Base-by-base conservation (phyloP, 192 early-diverging fungal genomes). In the Neocallimastix lanati region DNA sequence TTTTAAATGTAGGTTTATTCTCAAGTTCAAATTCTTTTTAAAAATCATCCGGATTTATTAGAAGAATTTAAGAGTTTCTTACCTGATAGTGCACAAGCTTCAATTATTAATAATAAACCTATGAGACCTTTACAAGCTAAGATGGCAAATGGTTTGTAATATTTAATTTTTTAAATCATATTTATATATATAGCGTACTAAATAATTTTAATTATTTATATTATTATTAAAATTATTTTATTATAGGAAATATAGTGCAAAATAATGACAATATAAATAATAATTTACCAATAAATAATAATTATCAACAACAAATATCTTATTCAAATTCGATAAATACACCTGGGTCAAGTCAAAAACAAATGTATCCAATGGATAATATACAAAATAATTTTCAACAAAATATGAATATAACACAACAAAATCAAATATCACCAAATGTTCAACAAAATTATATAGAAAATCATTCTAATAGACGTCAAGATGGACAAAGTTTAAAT, bases 21-120 rank as follows among this genome's bases (percentile, higher is more conserved):
- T 2, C 96, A 98, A 85, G 98, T 99, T 4, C 93, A 96, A 77
- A 80, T 89, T 9, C 82, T 99, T 36, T 98, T 99, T 83, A 88
- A 92, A 50, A 88, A 84, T 27, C 93, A 93, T 0, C 93, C 93
- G 0, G 97, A 98, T 83, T 86, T 99, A 35, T 82, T 99, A 76
- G 95, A 96, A 35, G 98, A 99, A 85, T 99, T 99, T 83, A 98
- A 97, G 84, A 95, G 96, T 82, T 98, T 99, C 82, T 84, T 99
- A 78, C 98, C 98, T 4, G 96, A 99, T 82, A 93, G 85, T 29
- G 81, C 82, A 29, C 82, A 81, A 80, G 81, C 81, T 81, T 84
- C 84, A 50, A 82, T 67, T 67, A 67, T n/a, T n/a, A 67, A 18
- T 67, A 67, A 67, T n/a, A 67, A 67, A 67, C 83, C 79, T 3